phyloP scores from a whole-genome alignment of 208 protist species.

The Leishmania gerbilli region DNA sequence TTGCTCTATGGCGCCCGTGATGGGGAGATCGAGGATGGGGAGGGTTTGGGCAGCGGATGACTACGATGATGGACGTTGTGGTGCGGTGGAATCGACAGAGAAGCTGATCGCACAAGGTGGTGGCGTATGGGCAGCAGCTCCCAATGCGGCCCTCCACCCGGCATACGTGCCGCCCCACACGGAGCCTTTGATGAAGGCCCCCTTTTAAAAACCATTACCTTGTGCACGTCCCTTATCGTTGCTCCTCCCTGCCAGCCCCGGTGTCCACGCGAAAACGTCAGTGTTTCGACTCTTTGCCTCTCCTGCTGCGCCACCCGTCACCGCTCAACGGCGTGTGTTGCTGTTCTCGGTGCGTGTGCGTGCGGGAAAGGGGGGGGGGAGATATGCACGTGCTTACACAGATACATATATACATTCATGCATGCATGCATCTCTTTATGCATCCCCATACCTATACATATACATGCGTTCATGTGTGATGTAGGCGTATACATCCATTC shows the following conservation, averaged over 20 bases:
- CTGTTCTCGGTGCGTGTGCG: not conserved
- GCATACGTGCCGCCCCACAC: not conserved
- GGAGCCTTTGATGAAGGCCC: not conserved
- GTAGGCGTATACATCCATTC: too few relatives aligned
- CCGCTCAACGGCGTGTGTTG: not conserved
- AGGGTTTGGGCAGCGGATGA: not conserved
- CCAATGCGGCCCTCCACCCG: not conserved
- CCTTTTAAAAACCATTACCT: not conserved
- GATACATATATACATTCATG: constrained; percentile 12
- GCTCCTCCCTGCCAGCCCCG: not conserved
- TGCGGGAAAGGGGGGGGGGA: not conserved
- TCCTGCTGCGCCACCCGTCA: not conserved
- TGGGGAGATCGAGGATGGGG: not conserved
- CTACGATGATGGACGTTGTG: not conserved
- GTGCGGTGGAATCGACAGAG: not conserved
- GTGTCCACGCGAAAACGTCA: too few relatives aligned
- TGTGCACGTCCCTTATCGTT: too few relatives aligned
- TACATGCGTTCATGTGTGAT: too few relatives aligned
- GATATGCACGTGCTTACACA: not conserved
- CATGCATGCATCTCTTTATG: not conserved
- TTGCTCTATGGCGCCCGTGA: not conserved
- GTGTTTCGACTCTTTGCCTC: not conserved
- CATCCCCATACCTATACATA: too few relatives aligned
- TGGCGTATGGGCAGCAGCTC: not conserved
- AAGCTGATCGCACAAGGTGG: not conserved